Evolutionary conservation across 768 basidiomycete genomes (phyloP).

Genomic region (Goffeauzyma gilvescens): DNA sequence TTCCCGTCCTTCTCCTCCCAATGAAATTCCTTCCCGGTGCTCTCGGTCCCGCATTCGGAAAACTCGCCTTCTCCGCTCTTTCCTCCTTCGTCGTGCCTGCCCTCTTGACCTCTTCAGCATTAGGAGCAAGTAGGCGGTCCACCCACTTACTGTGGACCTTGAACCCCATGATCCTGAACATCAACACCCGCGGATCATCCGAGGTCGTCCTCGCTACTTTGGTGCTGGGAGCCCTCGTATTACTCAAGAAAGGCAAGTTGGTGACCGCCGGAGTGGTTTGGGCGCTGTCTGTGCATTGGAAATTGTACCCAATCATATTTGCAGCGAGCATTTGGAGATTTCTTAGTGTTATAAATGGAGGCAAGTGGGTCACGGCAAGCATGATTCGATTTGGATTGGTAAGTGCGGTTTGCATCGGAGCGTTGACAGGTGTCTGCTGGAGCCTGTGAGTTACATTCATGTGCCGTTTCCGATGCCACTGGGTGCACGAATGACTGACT

Average conservation of each 20-base stretch:
- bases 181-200: conserved; percentile 90
- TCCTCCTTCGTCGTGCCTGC: conserved; percentile 41
- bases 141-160: conserved; percentile 48
- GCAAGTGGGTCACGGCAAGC: conserved; percentile 29
- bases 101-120: background rate
- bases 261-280: conserved; percentile 49
- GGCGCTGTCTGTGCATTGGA: conserved; percentile 81
- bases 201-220: conserved; percentile 68
- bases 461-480: conserved; percentile 1
- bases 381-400: conserved; percentile 46
- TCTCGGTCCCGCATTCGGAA: conserved; percentile 57
- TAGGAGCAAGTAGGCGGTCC: conserved; percentile 11
- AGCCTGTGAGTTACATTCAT: conserved; percentile 42
- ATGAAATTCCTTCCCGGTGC: conserved; percentile 50
- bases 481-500: background rate
- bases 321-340: conserved; percentile 52
- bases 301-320: conserved; percentile 89
- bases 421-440: conserved; percentile 50
- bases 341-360: conserved; percentile 15
- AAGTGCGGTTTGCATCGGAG: conserved; percentile 49
- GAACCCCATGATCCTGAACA: conserved; percentile 85
- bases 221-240: conserved; percentile 50
- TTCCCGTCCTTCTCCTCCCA: conserved; percentile 63
- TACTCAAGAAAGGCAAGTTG: conserved; percentile 41
- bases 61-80: conserved; percentile 65